Evolutionary conservation across 257 asterid species (phyloP).

Genomic region (Solanum corneliomulleri): DNA sequence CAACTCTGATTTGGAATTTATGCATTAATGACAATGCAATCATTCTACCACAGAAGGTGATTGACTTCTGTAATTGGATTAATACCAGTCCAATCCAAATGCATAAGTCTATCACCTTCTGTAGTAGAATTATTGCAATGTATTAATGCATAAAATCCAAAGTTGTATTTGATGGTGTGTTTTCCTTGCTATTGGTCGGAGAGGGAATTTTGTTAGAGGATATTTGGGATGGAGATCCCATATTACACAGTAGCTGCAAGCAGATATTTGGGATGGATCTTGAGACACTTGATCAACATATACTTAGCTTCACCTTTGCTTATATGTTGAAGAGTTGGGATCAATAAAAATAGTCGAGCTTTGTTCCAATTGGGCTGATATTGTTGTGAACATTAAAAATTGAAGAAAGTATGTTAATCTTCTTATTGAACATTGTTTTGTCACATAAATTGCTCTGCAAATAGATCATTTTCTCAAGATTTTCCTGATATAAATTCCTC

Average conservation of each 20-base stretch:
- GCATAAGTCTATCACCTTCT: slow-evolving; percentile 18
- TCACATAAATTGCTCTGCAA: slow-evolving; percentile 39
- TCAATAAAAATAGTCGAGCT: slow-evolving; percentile 55
- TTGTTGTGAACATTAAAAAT: slow-evolving; percentile 54
- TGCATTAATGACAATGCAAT: slow-evolving; percentile 12
- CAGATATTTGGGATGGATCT: slow-evolving; percentile 25
- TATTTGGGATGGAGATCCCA: not conserved
- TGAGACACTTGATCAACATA: slow-evolving; percentile 59
- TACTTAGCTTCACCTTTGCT: slow-evolving; percentile 10
- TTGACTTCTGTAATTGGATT: too few species aligned
- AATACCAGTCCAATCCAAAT: too few species aligned
- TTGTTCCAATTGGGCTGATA: slow-evolving; percentile 40
- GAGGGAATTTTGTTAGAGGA: not conserved
- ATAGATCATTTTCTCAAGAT: slow-evolving; percentile 39
- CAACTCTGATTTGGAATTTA: too few species aligned
- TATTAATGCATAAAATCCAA: not conserved
- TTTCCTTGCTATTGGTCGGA: not conserved
- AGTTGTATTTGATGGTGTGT: not conserved
- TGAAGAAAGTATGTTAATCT: slow-evolving; percentile 44
- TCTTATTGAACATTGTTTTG: slow-evolving; percentile 18
- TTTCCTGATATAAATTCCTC: slow-evolving; percentile 32
- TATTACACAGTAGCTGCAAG: not conserved
- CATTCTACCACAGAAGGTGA: too few species aligned
- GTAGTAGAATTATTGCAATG: slow-evolving; percentile 67
- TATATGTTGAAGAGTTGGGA: slow-evolving; percentile 15